Evolutionary conservation across 345 rosid species (phyloP).

Genomic region (Carallia brachiata): DNA sequence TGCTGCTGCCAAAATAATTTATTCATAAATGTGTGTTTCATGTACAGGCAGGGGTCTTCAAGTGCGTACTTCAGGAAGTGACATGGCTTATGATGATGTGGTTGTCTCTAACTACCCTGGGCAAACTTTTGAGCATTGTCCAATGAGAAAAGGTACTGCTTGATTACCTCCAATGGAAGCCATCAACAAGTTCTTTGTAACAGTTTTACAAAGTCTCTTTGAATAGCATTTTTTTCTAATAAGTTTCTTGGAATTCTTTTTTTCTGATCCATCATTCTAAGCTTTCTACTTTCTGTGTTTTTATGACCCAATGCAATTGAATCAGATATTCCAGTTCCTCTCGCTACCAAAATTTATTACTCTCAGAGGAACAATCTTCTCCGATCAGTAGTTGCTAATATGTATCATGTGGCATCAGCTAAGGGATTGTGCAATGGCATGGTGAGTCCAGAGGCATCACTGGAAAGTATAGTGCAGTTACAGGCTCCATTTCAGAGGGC

Average conservation of each 20-base stretch:
- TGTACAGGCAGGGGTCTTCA: conserved; percentile 32
- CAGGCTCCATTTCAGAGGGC: conserved; percentile 26
- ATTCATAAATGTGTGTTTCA: conserved; percentile 7
- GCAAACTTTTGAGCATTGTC: conserved; percentile 17
- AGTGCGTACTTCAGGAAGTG: conserved; percentile 18
- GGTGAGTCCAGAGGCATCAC: conserved; percentile 23
- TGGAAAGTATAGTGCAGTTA: conserved; percentile 15
- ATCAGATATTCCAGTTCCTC: conserved; percentile 48
- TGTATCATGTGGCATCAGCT: conserved; percentile 26
- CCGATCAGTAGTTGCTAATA: conserved; percentile 33
- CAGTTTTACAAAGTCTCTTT: conserved; percentile 9
- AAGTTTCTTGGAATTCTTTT: background rate
- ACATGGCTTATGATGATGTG: conserved; percentile 19
- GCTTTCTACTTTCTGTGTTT: conserved; percentile 7
- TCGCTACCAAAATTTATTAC: conserved; percentile 54
- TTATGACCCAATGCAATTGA: conserved; percentile 3
- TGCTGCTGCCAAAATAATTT: background rate
- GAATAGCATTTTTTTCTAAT: background rate
- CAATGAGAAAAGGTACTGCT: conserved; percentile 25
- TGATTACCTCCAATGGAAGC: background rate
- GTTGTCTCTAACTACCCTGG: conserved; percentile 14
- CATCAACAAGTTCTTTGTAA: background rate
- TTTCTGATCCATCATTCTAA: conserved; percentile 10
- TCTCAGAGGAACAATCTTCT: conserved; percentile 48
- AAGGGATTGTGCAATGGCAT: conserved; percentile 19